Percentiles rank a stretch among this genome's conserved stretches.
Conservation (phyloP, 805 yeast genomes). For the Kluyveromyces aestuarii region DNA sequence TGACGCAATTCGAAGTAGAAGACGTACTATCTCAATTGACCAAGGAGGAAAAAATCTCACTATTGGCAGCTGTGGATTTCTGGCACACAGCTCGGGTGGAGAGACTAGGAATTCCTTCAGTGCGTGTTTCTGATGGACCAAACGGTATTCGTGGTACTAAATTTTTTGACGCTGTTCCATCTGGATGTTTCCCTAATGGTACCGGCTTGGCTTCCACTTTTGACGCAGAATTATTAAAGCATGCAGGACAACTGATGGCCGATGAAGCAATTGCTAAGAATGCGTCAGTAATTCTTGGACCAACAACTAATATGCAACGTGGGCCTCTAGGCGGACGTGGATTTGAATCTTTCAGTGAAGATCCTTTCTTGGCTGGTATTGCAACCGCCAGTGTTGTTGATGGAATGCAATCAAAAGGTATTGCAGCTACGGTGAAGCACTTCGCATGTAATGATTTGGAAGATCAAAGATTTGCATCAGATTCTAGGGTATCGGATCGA, state of each 20-base stretch:
- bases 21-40: conserved; percentile 19
- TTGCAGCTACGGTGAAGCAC: conserved; percentile 54
- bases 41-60: conserved; percentile 19
- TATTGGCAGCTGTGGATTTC: conserved; percentile 37
- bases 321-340: conserved; percentile 55
- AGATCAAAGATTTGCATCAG: conserved; percentile 40
- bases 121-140: conserved; percentile 51
- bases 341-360: conserved; percentile 55
- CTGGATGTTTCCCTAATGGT: conserved; percentile 55
- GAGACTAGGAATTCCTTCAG: conserved; percentile 35
- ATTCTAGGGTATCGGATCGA: conserved; percentile 44
- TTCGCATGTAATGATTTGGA: conserved; percentile 57
- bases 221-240: conserved; percentile 38
- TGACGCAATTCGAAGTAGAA: conserved; percentile 15
- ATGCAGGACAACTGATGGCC: conserved; percentile 46
- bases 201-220: conserved; percentile 52
- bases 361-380: conserved; percentile 42
- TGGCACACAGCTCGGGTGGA: conserved; percentile 42
- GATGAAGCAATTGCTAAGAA: conserved; percentile 45
- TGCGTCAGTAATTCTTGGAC: conserved; percentile 42
- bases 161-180: conserved; percentile 42
- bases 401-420: conserved; percentile 45
- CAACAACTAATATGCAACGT: conserved; percentile 45
- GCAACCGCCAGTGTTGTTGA: conserved; percentile 40
- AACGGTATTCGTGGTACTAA: conserved; percentile 55